Conservation (phyloP, 2,329 filamentous ascomycete species). For the Cladophialophora psammophila region DNA sequence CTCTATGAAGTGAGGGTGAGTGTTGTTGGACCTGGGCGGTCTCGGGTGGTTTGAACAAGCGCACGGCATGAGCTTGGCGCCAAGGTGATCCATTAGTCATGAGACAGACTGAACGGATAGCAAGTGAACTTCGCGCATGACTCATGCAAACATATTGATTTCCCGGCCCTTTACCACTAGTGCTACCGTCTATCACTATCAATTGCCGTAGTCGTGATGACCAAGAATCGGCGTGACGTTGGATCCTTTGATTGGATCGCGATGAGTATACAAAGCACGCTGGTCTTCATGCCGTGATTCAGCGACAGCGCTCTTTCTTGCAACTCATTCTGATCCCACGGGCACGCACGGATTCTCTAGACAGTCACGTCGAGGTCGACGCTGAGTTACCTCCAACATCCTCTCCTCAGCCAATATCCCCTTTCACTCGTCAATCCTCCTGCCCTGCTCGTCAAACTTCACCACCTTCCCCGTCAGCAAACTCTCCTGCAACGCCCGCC, state of each 20-base stretch:
- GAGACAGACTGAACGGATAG: not conserved
- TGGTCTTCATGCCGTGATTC: not conserved
- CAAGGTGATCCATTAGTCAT: not conserved
- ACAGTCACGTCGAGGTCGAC: not conserved
- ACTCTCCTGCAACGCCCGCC: constrained; percentile 41
- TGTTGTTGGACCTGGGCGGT: not conserved
- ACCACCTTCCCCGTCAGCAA: constrained; percentile 36
- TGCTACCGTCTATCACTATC: not conserved
- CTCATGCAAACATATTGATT: not conserved
- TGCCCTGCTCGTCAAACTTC: constrained; percentile 33
- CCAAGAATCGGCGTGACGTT: not conserved
- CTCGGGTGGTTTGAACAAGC: not conserved
- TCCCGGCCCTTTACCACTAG: not conserved
- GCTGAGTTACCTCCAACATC: not conserved
- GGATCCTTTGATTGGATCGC: not conserved
- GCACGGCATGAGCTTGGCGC: not conserved
- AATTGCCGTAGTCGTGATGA: not conserved
- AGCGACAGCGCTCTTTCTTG: not conserved
- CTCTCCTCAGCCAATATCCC: not conserved
- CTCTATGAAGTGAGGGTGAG: not conserved
- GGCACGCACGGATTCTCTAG: not conserved
- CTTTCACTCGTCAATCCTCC: not conserved
- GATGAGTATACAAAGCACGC: not conserved
- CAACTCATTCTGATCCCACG: not conserved
- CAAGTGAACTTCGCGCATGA: constrained; percentile 3